Percentiles rank a stretch among this genome's conserved stretches.
Conservation (phyloP, 2,329 filamentous ascomycete genomes). For the Nemania sp. region DNA sequence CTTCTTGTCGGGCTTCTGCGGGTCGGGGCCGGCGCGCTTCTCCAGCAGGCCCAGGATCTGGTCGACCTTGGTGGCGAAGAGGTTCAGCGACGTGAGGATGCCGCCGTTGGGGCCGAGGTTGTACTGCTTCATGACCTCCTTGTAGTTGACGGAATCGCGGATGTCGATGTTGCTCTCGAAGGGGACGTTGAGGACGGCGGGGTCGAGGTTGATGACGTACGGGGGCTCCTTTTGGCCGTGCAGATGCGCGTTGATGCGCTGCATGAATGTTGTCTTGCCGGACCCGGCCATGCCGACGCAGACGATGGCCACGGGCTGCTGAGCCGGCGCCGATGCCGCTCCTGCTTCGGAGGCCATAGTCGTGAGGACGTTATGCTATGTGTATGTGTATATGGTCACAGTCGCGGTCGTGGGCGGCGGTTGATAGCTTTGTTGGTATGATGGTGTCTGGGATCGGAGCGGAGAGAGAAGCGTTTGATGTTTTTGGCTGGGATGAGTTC, state of each 20-base stretch:
- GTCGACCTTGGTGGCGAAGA: constrained; percentile 98
- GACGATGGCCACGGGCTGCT: constrained; percentile 66
- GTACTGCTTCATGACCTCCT: constrained; percentile 99
- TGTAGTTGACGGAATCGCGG: constrained; percentile 97
- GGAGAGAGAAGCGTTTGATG: not conserved
- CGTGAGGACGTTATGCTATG: not conserved
- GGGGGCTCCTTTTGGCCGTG: constrained; percentile 80
- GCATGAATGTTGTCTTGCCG: constrained; percentile 99
- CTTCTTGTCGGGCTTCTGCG: constrained; percentile 62
- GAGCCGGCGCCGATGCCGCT: constrained; percentile 25
- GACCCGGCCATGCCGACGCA: constrained; percentile 98
- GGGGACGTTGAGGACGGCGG: constrained; percentile 88
- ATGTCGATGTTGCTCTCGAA: constrained; percentile 99
- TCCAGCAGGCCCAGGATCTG: constrained; percentile 89
- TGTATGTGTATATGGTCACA: too few species aligned
- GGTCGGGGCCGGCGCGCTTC: constrained; percentile 75
- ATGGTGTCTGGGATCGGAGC: not conserved
- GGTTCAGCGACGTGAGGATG: constrained; percentile 91
- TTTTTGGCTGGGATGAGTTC: too few species aligned
- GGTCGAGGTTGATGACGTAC: constrained; percentile 97
- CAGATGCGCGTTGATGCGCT: constrained; percentile 91
- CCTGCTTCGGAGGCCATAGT: constrained; percentile 24
- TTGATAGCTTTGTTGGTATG: too few species aligned
- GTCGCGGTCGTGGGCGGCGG: not conserved
- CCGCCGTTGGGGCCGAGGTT: constrained; percentile 96